Percentiles rank a stretch among this genome's conserved stretches.
These are phyloP conservation scores for Hypoxylon sp. DNA, from an alignment of 2,329 filamentous ascomycete genomes.

Conservation along the genomic window DNA sequence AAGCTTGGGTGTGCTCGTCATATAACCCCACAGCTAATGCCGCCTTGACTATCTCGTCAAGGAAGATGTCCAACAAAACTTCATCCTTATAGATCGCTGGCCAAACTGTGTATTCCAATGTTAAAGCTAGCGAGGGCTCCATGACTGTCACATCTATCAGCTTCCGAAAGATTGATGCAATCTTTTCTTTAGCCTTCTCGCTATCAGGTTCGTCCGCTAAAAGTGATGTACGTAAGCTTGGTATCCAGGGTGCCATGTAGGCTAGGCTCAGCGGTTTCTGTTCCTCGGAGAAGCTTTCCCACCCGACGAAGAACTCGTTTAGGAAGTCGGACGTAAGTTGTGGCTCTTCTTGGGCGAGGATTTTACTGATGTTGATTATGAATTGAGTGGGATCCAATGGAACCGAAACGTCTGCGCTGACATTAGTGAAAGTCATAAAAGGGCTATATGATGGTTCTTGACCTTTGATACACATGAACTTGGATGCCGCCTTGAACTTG, in stretches of 20 bases:
- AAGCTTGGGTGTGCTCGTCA: conserved; percentile 71
- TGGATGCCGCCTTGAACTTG: conserved; percentile 74
- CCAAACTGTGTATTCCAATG: conserved; percentile 77
- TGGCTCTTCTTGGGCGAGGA: conserved; percentile 74
- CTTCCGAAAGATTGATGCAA: conserved; percentile 74
- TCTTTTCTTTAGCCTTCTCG: conserved; percentile 76
- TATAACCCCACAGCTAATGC: conserved; percentile 70
- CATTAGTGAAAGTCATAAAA: conserved; percentile 31
- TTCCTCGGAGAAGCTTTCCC: conserved; percentile 78
- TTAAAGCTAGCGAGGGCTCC: conserved; percentile 71
- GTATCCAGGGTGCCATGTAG: conserved; percentile 80
- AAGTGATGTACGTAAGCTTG: conserved; percentile 72
- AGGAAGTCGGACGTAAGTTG: conserved; percentile 78
- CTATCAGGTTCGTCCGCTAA: conserved; percentile 72
- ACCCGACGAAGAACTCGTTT: conserved; percentile 81
- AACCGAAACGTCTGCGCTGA: conserved; percentile 69
- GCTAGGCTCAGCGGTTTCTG: conserved; percentile 77
- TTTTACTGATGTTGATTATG: conserved; percentile 75
- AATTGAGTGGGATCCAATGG: conserved; percentile 75
- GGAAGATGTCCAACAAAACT: conserved; percentile 74
- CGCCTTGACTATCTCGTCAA: conserved; percentile 77
- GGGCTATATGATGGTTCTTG: conserved; percentile 39
- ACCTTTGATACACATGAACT: conserved; percentile 75
- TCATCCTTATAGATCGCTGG: conserved; percentile 76
- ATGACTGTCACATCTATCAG: conserved; percentile 75